Percentiles rank a stretch among this genome's conserved stretches.
Conservation (phyloP, 2,329 filamentous ascomycete species). For the Dactylellina cionopaga region DNA sequence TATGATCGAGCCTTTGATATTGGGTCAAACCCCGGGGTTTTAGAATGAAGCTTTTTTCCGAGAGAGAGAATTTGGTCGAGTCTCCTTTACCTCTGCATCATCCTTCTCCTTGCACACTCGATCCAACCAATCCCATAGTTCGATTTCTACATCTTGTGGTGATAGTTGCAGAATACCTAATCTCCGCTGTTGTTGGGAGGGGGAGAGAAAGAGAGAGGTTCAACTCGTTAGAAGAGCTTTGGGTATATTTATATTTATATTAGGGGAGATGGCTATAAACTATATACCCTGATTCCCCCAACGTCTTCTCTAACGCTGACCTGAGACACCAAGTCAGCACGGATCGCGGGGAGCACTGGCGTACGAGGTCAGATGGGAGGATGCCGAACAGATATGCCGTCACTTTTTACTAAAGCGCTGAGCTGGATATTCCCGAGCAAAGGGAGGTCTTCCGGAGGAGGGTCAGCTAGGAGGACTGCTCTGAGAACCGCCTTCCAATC, state of each 20-base stretch:
- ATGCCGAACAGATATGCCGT: slow-evolving; percentile 25
- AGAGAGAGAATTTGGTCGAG: background rate
- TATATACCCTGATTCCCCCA: slow-evolving; percentile 33
- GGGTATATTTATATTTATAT: background rate
- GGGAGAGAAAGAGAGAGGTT: no score
- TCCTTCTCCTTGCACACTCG: slow-evolving; percentile 39
- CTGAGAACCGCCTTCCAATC: slow-evolving; percentile 51
- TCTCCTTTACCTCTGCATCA: slow-evolving; percentile 12
- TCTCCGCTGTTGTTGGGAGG: slow-evolving; percentile 32
- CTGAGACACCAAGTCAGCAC: background rate
- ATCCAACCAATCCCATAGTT: slow-evolving; percentile 50
- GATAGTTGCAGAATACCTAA: slow-evolving; percentile 31
- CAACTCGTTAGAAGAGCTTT: background rate
- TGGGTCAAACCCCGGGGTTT: background rate
- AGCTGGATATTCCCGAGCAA: slow-evolving; percentile 37
- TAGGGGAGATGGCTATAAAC: background rate
- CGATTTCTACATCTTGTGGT: slow-evolving; percentile 45
- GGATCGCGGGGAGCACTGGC: background rate
- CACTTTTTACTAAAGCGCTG: slow-evolving; percentile 40
- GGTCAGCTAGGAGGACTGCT: slow-evolving; percentile 39
- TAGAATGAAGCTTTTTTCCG: background rate
- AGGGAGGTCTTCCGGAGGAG: slow-evolving; percentile 26
- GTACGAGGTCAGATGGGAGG: background rate
- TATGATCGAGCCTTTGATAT: background rate
- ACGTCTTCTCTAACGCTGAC: slow-evolving; percentile 45